phyloP scores from a whole-genome alignment of 441 rosid genomes.

The Adansonia rubrostipa region DNA sequence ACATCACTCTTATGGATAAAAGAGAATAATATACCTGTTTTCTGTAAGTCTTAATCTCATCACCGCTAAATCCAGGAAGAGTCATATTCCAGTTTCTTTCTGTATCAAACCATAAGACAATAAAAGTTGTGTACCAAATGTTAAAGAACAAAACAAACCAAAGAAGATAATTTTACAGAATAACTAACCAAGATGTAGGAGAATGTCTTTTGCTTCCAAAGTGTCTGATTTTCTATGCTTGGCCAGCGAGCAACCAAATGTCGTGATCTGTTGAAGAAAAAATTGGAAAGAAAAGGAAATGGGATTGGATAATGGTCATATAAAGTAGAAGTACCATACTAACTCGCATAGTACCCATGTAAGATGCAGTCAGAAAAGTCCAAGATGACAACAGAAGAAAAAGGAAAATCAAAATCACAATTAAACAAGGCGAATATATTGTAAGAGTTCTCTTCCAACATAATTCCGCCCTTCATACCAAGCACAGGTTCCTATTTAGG shows the following conservation, averaged over 20 bases:
- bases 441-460: not conserved
- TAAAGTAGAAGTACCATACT: not conserved
- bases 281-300: not conserved
- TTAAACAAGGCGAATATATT: slow-evolving; percentile 1
- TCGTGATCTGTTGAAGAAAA: slow-evolving; percentile 57
- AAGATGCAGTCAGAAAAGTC: not conserved
- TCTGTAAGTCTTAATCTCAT: slow-evolving; percentile 82
- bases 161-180: slow-evolving; percentile 11
- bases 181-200: slow-evolving; percentile 85
- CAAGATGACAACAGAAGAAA: not conserved
- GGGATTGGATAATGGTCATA: not conserved
- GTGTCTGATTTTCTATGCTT: slow-evolving; percentile 89
- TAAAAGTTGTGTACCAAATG: slow-evolving; percentile 18
- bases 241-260: slow-evolving; percentile 90
- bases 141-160: slow-evolving; percentile 24
- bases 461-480: not conserved
- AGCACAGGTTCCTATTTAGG: not conserved
- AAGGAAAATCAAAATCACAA: not conserved
- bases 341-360: not conserved
- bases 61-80: slow-evolving; percentile 86
- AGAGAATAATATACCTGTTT: slow-evolving; percentile 58
- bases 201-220: slow-evolving; percentile 93
- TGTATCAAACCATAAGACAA: slow-evolving; percentile 39
- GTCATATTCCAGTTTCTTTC: slow-evolving; percentile 91
- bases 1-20: not conserved